These are phyloP conservation scores for Syzygium malaccense DNA, from an alignment of 441 rosid species.

Conservation along the genomic window DNA sequence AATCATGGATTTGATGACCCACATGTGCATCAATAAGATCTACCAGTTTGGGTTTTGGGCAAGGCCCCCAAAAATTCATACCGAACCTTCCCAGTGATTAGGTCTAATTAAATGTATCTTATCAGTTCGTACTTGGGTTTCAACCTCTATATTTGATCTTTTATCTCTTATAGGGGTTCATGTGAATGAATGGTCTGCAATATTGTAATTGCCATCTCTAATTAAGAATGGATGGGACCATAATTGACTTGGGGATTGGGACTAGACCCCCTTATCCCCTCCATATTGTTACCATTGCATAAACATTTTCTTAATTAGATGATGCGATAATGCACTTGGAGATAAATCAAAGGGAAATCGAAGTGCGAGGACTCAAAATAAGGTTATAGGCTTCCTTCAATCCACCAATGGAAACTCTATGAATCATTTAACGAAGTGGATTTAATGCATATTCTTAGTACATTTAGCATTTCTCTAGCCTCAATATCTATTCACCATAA, in stretches of 20 bases:
- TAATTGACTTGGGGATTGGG: background rate
- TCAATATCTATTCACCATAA: background rate
- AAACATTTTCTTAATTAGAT: background rate
- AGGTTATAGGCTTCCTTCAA: background rate
- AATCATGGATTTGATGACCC: accelerated
- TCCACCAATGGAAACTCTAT: background rate
- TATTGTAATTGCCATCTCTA: background rate
- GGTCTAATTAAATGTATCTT: background rate
- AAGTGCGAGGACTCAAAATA: background rate
- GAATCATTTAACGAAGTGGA: background rate
- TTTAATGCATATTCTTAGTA: background rate
- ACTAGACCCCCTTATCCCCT: background rate
- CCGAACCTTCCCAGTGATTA: accelerated
- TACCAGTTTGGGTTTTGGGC: accelerated
- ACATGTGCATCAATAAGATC: accelerated
- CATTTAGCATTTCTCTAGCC: background rate
- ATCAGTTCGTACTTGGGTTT: background rate
- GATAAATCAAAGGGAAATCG: too few relatives aligned
- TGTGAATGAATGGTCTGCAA: background rate
- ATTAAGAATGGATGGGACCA: background rate
- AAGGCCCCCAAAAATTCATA: background rate
- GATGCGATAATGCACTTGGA: too few relatives aligned
- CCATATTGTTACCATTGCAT: background rate
- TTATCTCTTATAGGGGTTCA: background rate
- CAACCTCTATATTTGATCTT: background rate